Percentiles rank a stretch among this genome's conserved stretches.
phyloP scores from a whole-genome alignment of 2,329 filamentous ascomycete species.

The Hymenoscyphus fructigenus region DNA sequence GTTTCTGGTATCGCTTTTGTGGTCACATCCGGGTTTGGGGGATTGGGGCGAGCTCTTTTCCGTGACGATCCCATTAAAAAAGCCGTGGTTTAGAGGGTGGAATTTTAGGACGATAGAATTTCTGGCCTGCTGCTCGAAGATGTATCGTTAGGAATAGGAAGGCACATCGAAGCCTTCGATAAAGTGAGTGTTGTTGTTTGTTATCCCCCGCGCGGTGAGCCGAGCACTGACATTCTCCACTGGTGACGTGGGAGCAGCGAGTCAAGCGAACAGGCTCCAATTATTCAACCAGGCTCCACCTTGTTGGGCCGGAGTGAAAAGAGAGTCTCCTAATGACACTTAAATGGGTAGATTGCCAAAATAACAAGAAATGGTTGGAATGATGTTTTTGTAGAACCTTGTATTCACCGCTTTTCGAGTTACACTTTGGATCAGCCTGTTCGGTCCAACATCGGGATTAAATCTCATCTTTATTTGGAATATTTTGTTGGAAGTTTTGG shows the following conservation, averaged over 20 bases:
- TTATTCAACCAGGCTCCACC: neutral
- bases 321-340: neutral
- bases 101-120: neutral
- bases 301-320: neutral
- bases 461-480: neutral
- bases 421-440: neutral
- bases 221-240: neutral
- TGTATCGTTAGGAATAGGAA: neutral
- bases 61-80: conserved; percentile 32
- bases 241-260: neutral
- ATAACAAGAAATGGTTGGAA: neutral
- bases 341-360: neutral
- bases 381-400: neutral
- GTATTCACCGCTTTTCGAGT: neutral
- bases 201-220: conserved; percentile 1
- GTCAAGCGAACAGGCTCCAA: conserved; percentile 2
- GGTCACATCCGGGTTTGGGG: conserved; percentile 13
- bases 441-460: neutral
- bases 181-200: conserved; percentile 2
- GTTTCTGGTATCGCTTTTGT: conserved; percentile 6
- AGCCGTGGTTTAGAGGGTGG: neutral
- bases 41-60: conserved; percentile 29
- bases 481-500: too few relatives aligned
- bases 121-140: neutral
- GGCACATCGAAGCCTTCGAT: neutral